Base-by-base conservation (phyloP, 306 rosid genomes). In the Astragalus glycyphyllos region DNA sequence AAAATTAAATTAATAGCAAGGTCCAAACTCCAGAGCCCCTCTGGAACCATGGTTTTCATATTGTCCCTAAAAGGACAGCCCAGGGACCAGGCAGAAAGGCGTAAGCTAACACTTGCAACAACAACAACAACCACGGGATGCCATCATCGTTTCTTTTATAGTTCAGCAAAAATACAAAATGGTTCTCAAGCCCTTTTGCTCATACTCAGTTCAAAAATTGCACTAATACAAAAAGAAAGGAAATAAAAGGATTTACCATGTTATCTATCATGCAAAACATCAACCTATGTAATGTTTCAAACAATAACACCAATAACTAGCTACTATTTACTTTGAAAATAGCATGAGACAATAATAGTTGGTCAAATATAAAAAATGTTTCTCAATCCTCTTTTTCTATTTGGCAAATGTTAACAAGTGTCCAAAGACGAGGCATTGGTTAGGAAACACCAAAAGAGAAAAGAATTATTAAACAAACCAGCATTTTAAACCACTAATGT, bases 61-160 rank as follows among this genome's bases (percentile, higher is more conserved):
- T 58, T 13, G 46, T 9, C 23, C 46, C 65, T n/a, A 58, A 58
- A 58, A 34, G 26, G 29, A 58, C n/a, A 58, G 4, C 65, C 26
- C 38, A n/a, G 7, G 26, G 64, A 34, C 29, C 29, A 23, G 29
- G 29, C 23, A 34, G 29, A 58, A 58, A 13, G 64, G 44, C 44
- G 32, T 34, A 11, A 58, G 4, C 12, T 20, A 35, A 58, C 15
- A 42, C 6, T 32, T 44, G 50, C 29, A 23, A 23, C 29, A 23
- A 23, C 7, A 70, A 58, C 47, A 58, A n/a, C n/a, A n/a, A n/a
- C n/a, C n/a, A 31, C 58, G 54, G 58, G 67, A 61, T 14, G 41
- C 12, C 49, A 60, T 9, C 17, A 10, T 5, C 65, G 10, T 15
- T 32, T 70, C 34, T 9, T 70, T 32, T 58, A 31, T 20, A 11